Percentiles rank a stretch among this genome's conserved stretches.
Conservation (phyloP, 805 yeast genomes). For the Cyberlindnera saturnus region DNA sequence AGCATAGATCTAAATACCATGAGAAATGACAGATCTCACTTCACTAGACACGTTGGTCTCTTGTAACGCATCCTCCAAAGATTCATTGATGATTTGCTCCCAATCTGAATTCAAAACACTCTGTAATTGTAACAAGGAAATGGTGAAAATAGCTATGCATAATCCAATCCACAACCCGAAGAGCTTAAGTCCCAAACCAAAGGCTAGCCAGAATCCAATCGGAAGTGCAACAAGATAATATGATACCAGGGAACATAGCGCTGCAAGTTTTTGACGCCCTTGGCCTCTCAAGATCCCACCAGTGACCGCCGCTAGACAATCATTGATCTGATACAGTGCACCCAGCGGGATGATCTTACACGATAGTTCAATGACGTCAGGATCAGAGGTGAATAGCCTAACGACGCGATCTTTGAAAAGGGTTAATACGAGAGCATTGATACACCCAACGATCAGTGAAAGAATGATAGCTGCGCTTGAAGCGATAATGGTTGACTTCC, state of each 20-base stretch:
- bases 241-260: conserved; percentile 47
- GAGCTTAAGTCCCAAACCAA: conserved; percentile 37
- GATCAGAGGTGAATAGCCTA: conserved; percentile 54
- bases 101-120: conserved; percentile 36
- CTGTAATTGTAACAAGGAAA: conserved; percentile 40
- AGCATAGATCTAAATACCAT: not conserved
- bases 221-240: conserved; percentile 60
- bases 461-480: conserved; percentile 36
- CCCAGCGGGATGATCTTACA: conserved; percentile 51
- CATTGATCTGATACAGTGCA: conserved; percentile 65
- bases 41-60: conserved; percentile 16
- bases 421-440: conserved; percentile 42
- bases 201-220: conserved; percentile 45
- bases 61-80: conserved; percentile 33
- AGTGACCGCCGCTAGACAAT: conserved; percentile 62
- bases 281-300: conserved; percentile 78
- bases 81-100: conserved; percentile 37
- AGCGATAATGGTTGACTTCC: conserved; percentile 38
- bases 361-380: conserved; percentile 46
- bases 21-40: conserved; percentile 19
- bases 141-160: conserved; percentile 44
- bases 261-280: conserved; percentile 64
- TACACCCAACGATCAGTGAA: conserved; percentile 34
- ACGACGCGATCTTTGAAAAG: conserved; percentile 39
- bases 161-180: conserved; percentile 61